phyloP scores from a whole-genome alignment of 805 yeast genomes.

The Yarrowia deformans region DNA sequence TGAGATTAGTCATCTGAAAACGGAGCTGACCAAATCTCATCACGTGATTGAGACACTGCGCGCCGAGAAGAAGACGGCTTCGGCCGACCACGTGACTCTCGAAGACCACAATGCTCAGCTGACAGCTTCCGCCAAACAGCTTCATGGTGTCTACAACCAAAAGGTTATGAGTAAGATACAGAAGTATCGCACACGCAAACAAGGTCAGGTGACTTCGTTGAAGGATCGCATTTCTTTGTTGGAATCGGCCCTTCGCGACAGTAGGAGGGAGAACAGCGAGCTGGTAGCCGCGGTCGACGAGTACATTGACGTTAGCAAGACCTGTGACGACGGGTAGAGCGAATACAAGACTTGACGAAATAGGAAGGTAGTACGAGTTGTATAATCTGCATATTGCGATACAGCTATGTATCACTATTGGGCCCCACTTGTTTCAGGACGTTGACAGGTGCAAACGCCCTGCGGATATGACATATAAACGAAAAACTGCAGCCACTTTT shows the following conservation, averaged over 20 bases:
- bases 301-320: slow-evolving; percentile 12
- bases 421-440: slow-evolving; percentile 2
- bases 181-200: slow-evolving; percentile 3
- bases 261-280: slow-evolving; percentile 34
- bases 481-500: too few species aligned
- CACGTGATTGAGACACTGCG: neutral
- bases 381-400: neutral
- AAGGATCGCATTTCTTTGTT: neutral
- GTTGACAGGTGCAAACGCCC: neutral
- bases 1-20: slow-evolving; percentile 9
- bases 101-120: neutral
- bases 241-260: neutral
- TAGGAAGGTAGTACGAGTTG: too few species aligned
- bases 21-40: slow-evolving; percentile 12
- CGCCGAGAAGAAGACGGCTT: neutral
- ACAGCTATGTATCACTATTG: neutral
- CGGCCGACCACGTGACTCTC: slow-evolving; percentile 1
- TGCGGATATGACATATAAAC: too few species aligned
- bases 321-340: neutral
- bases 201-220: neutral
- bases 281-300: slow-evolving; percentile 19
- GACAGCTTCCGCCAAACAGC: neutral
- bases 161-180: slow-evolving; percentile 4
- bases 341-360: too few species aligned
- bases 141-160: slow-evolving; percentile 11